phyloP scores from a whole-genome alignment of 306 rosid species.

The Quercus robur region DNA sequence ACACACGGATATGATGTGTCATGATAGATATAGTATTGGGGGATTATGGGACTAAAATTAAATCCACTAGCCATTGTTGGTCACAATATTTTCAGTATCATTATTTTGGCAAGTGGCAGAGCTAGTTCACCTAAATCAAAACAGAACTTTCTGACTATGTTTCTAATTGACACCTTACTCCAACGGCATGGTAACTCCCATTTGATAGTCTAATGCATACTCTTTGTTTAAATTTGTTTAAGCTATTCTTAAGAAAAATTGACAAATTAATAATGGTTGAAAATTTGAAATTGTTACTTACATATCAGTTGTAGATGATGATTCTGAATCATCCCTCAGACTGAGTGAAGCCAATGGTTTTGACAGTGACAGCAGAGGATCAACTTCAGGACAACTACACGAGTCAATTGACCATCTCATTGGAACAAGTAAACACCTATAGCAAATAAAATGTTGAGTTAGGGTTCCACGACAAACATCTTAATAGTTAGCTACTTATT shows the following conservation, averaged over 20 bases:
- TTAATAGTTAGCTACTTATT: background rate
- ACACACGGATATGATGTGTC: conserved; percentile 13
- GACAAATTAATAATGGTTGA: background rate
- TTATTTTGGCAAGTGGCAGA: too few species aligned
- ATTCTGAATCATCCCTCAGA: background rate
- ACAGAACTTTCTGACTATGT: too few species aligned
- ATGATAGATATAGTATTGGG: background rate
- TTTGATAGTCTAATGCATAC: background rate
- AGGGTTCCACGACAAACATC: background rate
- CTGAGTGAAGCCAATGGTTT: conserved; percentile 12
- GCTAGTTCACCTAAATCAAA: too few species aligned
- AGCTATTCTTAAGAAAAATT: background rate
- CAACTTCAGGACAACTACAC: background rate
- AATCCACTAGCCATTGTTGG: too few species aligned
- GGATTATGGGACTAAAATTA: too few species aligned
- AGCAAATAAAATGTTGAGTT: background rate
- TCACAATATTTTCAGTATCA: too few species aligned
- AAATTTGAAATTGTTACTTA: background rate
- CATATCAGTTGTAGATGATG: conserved; percentile 6
- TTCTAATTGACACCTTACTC: background rate
- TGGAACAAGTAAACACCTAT: conserved; percentile 12
- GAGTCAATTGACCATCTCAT: conserved; percentile 18
- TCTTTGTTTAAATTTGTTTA: background rate
- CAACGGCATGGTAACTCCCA: background rate
- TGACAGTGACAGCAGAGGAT: conserved; percentile 2